Evolutionary conservation across 352 stramenopile species (phyloP), one percentile per base, ranked within the genome.

Genomic region (Pythium periplocum): DNA sequence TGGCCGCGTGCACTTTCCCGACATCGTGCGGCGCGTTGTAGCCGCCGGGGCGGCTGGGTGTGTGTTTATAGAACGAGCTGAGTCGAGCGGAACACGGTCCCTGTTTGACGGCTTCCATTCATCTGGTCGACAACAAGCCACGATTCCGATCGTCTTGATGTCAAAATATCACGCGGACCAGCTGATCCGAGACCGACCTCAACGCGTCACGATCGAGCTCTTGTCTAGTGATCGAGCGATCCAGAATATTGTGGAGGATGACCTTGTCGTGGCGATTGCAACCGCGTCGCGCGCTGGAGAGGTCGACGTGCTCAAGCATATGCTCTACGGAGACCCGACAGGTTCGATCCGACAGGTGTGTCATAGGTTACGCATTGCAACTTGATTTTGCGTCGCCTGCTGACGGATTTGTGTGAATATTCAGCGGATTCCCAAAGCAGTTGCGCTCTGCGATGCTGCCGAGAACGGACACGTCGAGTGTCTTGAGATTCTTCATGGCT

Each of bases 91-190:
- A 50, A 84, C 72, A 42, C 78, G 90, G 42, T 84, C 78, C 53
- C 73, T 94, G 6, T 94, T 94, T 54, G 83, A 94, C 52, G 83
- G 83, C 45, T 94, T 92, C 56, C 83, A 94, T 65, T 94, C 83
- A 51, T 94, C 83, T 1, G 83, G 83, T 8, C 67, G 83, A 11
- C 83, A 94, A 51, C 59, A 61, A 0, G 80, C 92, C 30, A 66
- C 75, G 1, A 83, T 94, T 44, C 83, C 81, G 0, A 90, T 94
- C 56, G 71, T 94, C 46, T 59, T 90, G 55, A 60, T 94, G 34
- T 84, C 79, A 31, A 87, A 86, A 57, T 78, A 78, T 48, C 83
- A 94, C 48, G 82, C 81, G 4, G 79, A 94, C 51, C 76, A 87
- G 55, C 51, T 94, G 26, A 45, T 90, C 1, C 51, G 49, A 0